Base-by-base conservation (phyloP, 1,139 yeast genomes). In the Sugiyamaella paludigena region DNA sequence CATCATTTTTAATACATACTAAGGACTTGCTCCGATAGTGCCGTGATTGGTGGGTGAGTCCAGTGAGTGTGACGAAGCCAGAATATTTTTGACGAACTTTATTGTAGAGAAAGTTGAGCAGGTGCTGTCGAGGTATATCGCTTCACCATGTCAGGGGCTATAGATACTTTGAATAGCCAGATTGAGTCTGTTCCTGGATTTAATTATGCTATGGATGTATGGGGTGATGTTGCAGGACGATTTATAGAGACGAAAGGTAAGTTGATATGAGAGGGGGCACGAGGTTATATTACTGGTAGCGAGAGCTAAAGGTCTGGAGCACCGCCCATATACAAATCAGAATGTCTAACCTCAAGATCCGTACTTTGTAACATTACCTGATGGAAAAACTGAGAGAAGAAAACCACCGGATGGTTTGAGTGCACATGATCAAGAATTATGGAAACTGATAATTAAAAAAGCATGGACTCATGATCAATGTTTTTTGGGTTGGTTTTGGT, bases 391-490 rank as follows among this genome's bases (percentile, higher is more conserved):
- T 12, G 75, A 76, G 36, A 76, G 80, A 51, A 73, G 87, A 30
- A 76, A 77, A 57, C 74, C 87, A 11, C 84, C 89, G 0, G 74
- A 73, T 2, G 74, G 76, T 27, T 75, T 81, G 30, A 74, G 84
- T n/a, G 77, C 78, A 46, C 72, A 75, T 34, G 95, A 88, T 57
- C 79, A 77, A 42, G 77, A 78, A 60, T 69, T 77, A 10, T 89
- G 94, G 94, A 84, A 81, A 61, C 69, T 66, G 36, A 73, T 89
- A n/a, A 91, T 84, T 60, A 74, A 70, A 43, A 75, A 78, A 55
- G 96, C 97, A 0, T 91, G 96, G 96, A 63, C 76, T 7, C 91
- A 89, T 61, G 98, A 91, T 64, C 77, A 79, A 58, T 86, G 95
- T 62, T 66, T 77, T 58, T 78, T 82, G 50, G 73, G 87, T 58